A percentile compares a stretch with the other conserved stretches of the same genome.
Evolutionary conservation across 176 grass and related monocot species (phyloP).

Genomic region (Zea luxurians): DNA sequence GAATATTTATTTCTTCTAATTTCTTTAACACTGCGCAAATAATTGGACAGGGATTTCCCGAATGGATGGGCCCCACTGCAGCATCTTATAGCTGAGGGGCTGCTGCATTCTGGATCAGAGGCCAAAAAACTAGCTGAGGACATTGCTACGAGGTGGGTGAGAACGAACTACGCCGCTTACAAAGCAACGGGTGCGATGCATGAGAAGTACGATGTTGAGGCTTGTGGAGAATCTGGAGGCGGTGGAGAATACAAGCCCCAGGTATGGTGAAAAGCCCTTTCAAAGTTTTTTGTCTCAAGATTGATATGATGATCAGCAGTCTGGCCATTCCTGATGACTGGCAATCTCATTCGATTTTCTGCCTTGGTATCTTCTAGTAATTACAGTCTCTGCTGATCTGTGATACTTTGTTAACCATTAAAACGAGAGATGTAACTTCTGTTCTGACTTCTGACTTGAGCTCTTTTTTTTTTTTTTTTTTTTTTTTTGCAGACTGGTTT

Average conservation of each 20-base stretch:
- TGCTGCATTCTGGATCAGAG: constrained; percentile 58
- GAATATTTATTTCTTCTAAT: not conserved
- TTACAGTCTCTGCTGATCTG: not conserved
- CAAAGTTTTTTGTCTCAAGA: not conserved
- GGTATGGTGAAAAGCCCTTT: constrained; percentile 44
- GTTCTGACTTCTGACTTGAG: not conserved
- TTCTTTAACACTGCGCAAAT: constrained; percentile 1
- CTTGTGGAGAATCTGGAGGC: constrained; percentile 68
- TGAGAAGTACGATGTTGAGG: constrained; percentile 79
- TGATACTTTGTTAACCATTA: not conserved
- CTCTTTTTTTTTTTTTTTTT: too few relatives aligned
- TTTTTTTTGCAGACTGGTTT: constrained; percentile 71
- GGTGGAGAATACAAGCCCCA: constrained; percentile 89
- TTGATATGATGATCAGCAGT: not conserved
- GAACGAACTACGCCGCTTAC: constrained; percentile 80
- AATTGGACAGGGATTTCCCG: constrained; percentile 74
- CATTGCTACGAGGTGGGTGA: constrained; percentile 83
- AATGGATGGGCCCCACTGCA: constrained; percentile 95
- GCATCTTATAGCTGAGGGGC: constrained; percentile 78
- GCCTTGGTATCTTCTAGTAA: not conserved
- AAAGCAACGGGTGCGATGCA: constrained; percentile 69
- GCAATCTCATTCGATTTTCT: not conserved
- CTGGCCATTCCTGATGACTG: not conserved
- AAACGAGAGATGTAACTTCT: not conserved
- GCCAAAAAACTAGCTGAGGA: constrained; percentile 63